Evolutionary conservation across 2,329 filamentous ascomycete species (phyloP).

Genomic region (Amauroascus niger): DNA sequence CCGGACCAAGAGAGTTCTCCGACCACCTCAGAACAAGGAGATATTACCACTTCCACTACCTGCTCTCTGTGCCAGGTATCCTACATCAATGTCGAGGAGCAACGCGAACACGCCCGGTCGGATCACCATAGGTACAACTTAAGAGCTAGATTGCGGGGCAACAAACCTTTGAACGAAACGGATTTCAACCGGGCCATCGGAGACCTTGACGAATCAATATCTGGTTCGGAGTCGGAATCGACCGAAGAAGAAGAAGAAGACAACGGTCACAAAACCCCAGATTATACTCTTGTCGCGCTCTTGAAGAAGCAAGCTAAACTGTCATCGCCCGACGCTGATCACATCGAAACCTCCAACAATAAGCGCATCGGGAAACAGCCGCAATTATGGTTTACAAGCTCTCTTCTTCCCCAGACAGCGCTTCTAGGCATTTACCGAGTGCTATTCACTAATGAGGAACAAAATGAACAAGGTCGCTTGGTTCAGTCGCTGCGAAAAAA

Average conservation of each 20-base stretch:
- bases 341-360: slow-evolving; percentile 40
- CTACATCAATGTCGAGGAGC: slow-evolving; percentile 66
- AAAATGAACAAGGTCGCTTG: slow-evolving; percentile 53
- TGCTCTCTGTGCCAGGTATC: slow-evolving; percentile 70
- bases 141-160: slow-evolving; percentile 75
- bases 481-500: slow-evolving; percentile 63
- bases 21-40: slow-evolving; percentile 26
- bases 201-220: slow-evolving; percentile 86
- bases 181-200: slow-evolving; percentile 83
- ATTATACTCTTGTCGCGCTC: slow-evolving; percentile 57
- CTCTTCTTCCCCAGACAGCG: slow-evolving; percentile 62
- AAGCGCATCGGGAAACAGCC: slow-evolving; percentile 58
- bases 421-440: slow-evolving; percentile 80
- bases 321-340: slow-evolving; percentile 42
- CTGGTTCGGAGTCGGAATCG: slow-evolving; percentile 58
- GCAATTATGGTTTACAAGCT: slow-evolving; percentile 74
- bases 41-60: slow-evolving; percentile 50
- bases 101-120: slow-evolving; percentile 75
- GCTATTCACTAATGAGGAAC: slow-evolving; percentile 64
- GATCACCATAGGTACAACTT: slow-evolving; percentile 92
- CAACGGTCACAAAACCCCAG: slow-evolving; percentile 36
- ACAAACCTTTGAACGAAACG: slow-evolving; percentile 59
- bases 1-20: slow-evolving; percentile 20
- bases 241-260: slow-evolving; percentile 52
- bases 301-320: slow-evolving; percentile 76